Percentiles rank a stretch among this genome's conserved stretches.
Evolutionary conservation across 2,329 filamentous ascomycete genomes (phyloP).

Genomic region (Ophiostoma sp.): DNA sequence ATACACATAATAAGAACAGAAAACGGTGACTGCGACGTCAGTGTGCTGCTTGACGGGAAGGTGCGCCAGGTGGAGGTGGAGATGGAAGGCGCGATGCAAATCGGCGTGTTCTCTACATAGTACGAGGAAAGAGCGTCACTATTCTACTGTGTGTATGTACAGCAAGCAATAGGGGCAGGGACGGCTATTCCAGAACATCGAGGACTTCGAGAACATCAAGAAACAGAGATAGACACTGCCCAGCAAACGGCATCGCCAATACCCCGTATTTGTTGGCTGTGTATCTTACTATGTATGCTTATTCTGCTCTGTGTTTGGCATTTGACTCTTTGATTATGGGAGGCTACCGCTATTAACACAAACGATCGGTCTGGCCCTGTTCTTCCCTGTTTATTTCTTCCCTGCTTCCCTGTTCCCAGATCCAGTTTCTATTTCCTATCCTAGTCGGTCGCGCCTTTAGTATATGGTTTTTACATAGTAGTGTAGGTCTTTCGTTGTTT

Average conservation of each 20-base stretch:
- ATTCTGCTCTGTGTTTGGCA: background rate
- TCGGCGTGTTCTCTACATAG: background rate
- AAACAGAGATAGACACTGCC: background rate
- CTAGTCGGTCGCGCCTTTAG: background rate
- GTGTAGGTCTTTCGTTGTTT: too few species aligned
- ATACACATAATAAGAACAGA: background rate
- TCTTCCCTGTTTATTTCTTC: conserved; percentile 26
- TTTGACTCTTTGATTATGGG: background rate
- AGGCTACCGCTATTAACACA: too few species aligned
- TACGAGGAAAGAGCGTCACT: background rate
- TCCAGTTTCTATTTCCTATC: conserved; percentile 9
- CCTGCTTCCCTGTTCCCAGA: conserved; percentile 25
- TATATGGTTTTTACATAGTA: background rate
- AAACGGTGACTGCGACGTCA: conserved; percentile 4
- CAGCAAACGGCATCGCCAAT: conserved; percentile 7
- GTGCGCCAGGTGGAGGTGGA: conserved; percentile 1
- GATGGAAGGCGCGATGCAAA: conserved; percentile 2
- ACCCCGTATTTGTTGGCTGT: conserved; percentile 11
- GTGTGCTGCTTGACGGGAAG: background rate
- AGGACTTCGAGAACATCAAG: background rate
- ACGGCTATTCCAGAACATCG: background rate
- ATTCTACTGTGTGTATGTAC: background rate
- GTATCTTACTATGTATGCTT: conserved; percentile 5
- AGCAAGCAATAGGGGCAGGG: background rate
- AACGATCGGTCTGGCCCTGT: conserved; percentile 23